Conservation (phyloP, 441 rosid genomes). For the Caryocar brasiliense region DNA sequence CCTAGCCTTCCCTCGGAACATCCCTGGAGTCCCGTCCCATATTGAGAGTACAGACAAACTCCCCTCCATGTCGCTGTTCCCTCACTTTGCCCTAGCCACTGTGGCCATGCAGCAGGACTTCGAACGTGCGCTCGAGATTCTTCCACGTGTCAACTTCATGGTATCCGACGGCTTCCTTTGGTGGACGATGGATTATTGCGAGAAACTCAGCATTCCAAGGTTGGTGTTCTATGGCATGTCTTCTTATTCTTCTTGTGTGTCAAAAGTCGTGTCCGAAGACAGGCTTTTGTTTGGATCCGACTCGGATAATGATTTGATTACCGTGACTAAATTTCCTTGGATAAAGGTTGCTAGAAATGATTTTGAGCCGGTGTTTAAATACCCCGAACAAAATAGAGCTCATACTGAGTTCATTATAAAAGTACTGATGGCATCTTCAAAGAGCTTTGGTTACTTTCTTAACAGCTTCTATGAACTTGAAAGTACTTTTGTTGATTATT, state of each 20-base stretch:
- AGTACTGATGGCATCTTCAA: not conserved
- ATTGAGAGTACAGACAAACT: constrained; percentile 59
- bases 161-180: constrained; percentile 63
- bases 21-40: constrained; percentile 38
- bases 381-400: constrained; percentile 10
- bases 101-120: constrained; percentile 43
- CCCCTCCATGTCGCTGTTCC: constrained; percentile 44
- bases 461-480: constrained; percentile 68
- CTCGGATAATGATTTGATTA: constrained; percentile 34
- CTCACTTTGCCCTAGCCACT: constrained; percentile 42
- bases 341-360: constrained; percentile 39
- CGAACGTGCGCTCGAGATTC: constrained; percentile 28
- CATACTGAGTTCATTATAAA: constrained; percentile 1
- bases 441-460: constrained; percentile 35
- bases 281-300: constrained; percentile 6
- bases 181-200: constrained; percentile 65
- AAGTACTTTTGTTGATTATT: constrained; percentile 31
- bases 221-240: constrained; percentile 37
- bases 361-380: not conserved
- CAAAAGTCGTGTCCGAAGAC: not conserved
- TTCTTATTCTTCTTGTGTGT: constrained; percentile 12
- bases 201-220: constrained; percentile 47
- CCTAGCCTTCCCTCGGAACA: constrained; percentile 42
- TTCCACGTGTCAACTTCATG: constrained; percentile 38
- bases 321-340: constrained; percentile 52